These are phyloP conservation scores for Lentinula aciculospora DNA, from an alignment of 768 basidiomycete species.

Conservation along the genomic window DNA sequence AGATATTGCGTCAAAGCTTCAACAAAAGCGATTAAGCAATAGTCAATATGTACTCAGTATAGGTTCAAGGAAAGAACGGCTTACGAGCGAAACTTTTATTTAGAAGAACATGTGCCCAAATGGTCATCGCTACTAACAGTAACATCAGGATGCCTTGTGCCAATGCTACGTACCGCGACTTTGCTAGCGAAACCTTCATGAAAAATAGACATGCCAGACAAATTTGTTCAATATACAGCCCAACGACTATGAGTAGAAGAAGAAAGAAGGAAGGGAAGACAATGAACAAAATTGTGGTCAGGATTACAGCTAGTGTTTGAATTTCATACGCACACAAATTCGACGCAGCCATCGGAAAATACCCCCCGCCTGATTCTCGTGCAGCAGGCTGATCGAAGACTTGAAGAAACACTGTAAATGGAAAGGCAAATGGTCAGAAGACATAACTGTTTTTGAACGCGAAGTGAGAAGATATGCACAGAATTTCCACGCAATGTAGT, in stretches of 20 bases:
- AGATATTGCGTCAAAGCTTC: constrained; percentile 47
- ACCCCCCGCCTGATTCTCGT: constrained; percentile 40
- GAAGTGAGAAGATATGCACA: constrained; percentile 21
- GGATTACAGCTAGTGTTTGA: not conserved
- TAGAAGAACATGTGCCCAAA: constrained; percentile 33
- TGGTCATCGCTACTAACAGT: constrained; percentile 50
- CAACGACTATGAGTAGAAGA: too few relatives aligned
- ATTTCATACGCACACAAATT: constrained; percentile 36
- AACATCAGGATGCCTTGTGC: constrained; percentile 51
- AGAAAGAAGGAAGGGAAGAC: constrained; percentile 18
- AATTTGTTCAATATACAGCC: constrained; percentile 68
- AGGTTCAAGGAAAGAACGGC: constrained; percentile 11
- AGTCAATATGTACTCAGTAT: not conserved
- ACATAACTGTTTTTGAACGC: not conserved
- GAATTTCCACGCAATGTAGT: constrained; percentile 58
- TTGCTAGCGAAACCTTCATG: constrained; percentile 37
- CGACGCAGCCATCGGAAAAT: constrained; percentile 42
- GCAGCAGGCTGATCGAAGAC: constrained; percentile 50
- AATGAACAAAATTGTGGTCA: constrained; percentile 15
- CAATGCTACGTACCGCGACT: constrained; percentile 23
- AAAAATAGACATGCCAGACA: constrained; percentile 66
- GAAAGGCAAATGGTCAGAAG: not conserved
- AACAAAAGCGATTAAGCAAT: not conserved
- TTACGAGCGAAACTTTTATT: constrained; percentile 34
- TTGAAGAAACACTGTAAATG: constrained; percentile 35